Evolutionary conservation across 2,329 filamentous ascomycete genomes (phyloP), one percentile per base, ranked within the genome.

Genomic region (Trichoderma lentiforme): DNA sequence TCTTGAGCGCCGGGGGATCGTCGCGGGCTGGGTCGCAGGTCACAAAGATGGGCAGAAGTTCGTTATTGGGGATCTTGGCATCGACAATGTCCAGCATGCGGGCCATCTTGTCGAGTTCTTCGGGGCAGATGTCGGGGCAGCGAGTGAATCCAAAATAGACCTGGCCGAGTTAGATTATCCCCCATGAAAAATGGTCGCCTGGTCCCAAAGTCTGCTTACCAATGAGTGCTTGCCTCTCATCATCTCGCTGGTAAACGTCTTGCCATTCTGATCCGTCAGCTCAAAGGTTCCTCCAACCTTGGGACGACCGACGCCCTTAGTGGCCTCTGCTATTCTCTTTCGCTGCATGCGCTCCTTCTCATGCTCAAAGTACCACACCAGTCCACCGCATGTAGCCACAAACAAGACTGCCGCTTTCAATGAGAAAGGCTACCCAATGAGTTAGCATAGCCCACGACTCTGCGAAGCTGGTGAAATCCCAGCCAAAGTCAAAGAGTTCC

Each of bases 61-160:
- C 77, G 71, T 82, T 82, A 60, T 81, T 81, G 3, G 87, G 85
- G 5, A 79, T 78, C 76, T 86, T 82, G 64, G 83, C 84, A 76
- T 90, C 84, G 58, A 91, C 87, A 7, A 88, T 85, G 79, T 99
- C 94, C 79, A 97, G 92, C 89, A 98, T 97, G 72, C 88, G 87
- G n/a, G 95, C 93, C 95, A 99, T 98, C 86, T 99, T 99, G 85
- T 99, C 96, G 77, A 99, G 91, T 84, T 99, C 96, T 79, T 99
- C 96, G 39, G 96, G 96, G 85, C 96, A 99, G 80, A 99, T 99
- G 81, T 99, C 96, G 28, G 96, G 96, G 81, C 96, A 99, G 82
- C 98, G 95, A 9, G 94, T 95, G 87, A 99, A 99, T 78, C 96
- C 96, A 81, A 99, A 99, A 84, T 99, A 99, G 47, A 98, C 90